Evolutionary conservation across 352 stramenopile species (phyloP), one percentile per base, ranked within the genome.

Genomic region (Pythium aristosporum): DNA sequence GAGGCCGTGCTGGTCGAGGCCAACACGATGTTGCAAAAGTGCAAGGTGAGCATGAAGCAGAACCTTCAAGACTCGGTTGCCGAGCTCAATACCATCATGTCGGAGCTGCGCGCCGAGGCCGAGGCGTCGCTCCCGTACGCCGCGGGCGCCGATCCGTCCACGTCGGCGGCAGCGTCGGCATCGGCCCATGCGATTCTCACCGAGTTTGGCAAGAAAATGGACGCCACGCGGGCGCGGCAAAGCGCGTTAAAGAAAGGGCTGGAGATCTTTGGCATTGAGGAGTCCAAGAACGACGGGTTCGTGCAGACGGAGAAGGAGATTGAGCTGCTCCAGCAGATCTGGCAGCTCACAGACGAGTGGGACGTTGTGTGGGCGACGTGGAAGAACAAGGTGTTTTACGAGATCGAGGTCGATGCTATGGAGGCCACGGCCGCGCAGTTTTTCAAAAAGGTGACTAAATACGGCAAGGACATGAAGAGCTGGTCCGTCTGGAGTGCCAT

Each of bases 31-130:
- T 65, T 98, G 34, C 89, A 97, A 52, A 96, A 97, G 59, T 93
- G 85, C 71, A 98, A 98, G 76, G 70, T 96, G 20, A 97, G 89
- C 53, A 98, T 98, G 95, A 98, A 98, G 68, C 88, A 97, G 63
- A 97, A 96, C 41, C 73, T 98, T 2, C 91, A 98, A 65, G 89
- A 94, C 57, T 94, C 84, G 3, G 83, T 98, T 11, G 80, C 81
- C 0, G 88, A 94, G 61, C 72, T 97, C 23, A 92, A 92, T 64
- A 80, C 75, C 11, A 89, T 93, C 56, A 94, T 94, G 85, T 80
- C 84, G 18, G 85, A 96, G 21, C 54, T 94, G 21, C 72, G 83
- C 3, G 75, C 71, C 5, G 88, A 96, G 51, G 89, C 89, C 2
- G 80, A 92, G 55, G 70, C 77, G 5, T 84, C 75, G 15, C 56